phyloP scores from a whole-genome alignment of 2,329 filamentous ascomycete species.

The Xylaria sp. region DNA sequence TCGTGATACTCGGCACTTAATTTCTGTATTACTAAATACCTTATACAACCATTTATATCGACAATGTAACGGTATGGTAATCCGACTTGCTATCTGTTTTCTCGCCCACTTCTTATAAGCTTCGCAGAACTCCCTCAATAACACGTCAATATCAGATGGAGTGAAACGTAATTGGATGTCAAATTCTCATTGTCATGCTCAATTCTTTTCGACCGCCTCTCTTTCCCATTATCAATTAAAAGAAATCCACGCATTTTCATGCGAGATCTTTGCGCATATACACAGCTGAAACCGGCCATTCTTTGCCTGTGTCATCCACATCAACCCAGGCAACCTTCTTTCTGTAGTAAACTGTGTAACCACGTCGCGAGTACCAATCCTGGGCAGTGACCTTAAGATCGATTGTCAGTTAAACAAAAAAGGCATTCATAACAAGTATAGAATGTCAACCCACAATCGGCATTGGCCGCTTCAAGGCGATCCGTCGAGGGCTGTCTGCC shows the following conservation, averaged over 20 bases:
- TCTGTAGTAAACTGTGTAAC: slow-evolving; percentile 37
- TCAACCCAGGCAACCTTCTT: slow-evolving; percentile 38
- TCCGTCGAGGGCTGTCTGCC: slow-evolving; percentile 37
- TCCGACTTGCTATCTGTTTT: neutral
- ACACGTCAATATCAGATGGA: neutral
- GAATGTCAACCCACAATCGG: slow-evolving; percentile 30
- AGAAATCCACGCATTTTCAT: slow-evolving; percentile 42
- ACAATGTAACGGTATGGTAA: too few relatives aligned
- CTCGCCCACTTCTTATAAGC: neutral
- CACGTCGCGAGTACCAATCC: slow-evolving; percentile 44
- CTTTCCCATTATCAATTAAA: neutral
- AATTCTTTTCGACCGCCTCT: neutral
- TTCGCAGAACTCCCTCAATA: neutral
- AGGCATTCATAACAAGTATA: neutral
- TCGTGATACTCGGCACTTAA: too few relatives aligned
- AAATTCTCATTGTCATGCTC: neutral
- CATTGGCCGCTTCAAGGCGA: slow-evolving; percentile 36
- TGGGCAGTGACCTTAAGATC: slow-evolving; percentile 38
- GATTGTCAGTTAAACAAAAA: slow-evolving; percentile 14
- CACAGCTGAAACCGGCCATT: slow-evolving; percentile 30
- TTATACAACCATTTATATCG: too few relatives aligned
- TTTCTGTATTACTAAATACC: too few relatives aligned
- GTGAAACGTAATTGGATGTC: neutral
- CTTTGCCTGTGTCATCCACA: slow-evolving; percentile 39
- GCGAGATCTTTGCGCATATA: slow-evolving; percentile 39